Evolutionary conservation across 148 eudicot genomes (phyloP), one percentile per base, ranked within the genome.

Genomic region (Rhododendron henanense): DNA sequence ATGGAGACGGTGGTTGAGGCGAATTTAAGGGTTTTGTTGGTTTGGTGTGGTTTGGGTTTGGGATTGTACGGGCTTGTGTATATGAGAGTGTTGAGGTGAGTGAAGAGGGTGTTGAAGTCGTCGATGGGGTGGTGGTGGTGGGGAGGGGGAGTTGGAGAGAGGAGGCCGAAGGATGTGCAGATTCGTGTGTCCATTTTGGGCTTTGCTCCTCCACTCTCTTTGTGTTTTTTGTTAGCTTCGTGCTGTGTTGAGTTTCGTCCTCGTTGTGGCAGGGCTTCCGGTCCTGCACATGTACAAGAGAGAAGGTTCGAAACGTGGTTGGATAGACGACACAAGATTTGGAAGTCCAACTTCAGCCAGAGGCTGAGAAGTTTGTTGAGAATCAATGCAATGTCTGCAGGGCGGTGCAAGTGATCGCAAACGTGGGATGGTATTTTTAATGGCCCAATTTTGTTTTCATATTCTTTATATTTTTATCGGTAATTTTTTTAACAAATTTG

Each of bases 1-100:
- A 87, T 10, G 23, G 98, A 92, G 2, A 94, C 15, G 61, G 98
- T 87, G 45, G 94, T 89, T 75, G 98, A 93, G 71, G 93, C 88
- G 31, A 31, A 31, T 31, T 31, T 0, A 31, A 31, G 31, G 31
- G 31, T 31, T 31, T 31, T 31, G 31, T 31, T 31, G 31, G 31
- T 31, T 31, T 31, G 31, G 31, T 31, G 31, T 31, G 31, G 31
- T 31, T 31, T 31, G 31, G 31, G 31, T 31, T 28, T 28, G 31
- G 31, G 31, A 28, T 28, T 28, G 31, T 28, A 28, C 31, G 31
- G 31, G 31, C 31, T 28, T 28, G 31, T 28, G 31, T 28, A 28
- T 28, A 28, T 28, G 31, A 28, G 31, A 28, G 31, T 28, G 31
- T 28, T 28, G 31, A 28, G 31, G 31, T 28, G 31, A 28, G 31